A percentile compares a stretch with the other conserved stretches of the same genome.
These are phyloP conservation scores for Margaritispora aquatica DNA, from an alignment of 495 filamentous ascomycete genomes.

Conservation along the genomic window DNA sequence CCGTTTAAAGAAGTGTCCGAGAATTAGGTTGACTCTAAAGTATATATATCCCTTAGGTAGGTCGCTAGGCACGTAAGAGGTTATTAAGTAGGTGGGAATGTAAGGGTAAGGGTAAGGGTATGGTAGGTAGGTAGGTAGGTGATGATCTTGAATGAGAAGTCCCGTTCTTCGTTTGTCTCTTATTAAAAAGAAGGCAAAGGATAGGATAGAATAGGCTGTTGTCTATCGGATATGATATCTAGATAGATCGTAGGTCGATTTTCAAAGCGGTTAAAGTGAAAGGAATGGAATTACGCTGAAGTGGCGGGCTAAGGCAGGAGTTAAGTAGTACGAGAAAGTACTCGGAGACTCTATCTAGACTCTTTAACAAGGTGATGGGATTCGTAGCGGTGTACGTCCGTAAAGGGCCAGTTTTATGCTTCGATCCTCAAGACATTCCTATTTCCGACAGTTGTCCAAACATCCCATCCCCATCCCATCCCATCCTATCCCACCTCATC, in stretches of 20 bases:
- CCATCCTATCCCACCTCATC: not conserved
- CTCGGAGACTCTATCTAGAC: too few species aligned
- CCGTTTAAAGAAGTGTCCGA: not conserved
- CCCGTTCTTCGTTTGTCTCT: not conserved
- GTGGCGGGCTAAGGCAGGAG: not conserved
- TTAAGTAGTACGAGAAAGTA: not conserved
- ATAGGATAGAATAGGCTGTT: too few species aligned
- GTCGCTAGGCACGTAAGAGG: too few species aligned
- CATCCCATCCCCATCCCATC: not conserved
- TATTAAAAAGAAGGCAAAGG: too few species aligned
- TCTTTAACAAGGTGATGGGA: too few species aligned
- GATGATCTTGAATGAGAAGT: not conserved
- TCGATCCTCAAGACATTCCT: not conserved
- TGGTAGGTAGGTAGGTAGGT: too few species aligned
- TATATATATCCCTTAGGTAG: too few species aligned
- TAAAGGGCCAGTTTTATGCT: not conserved
- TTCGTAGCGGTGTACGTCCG: not conserved
- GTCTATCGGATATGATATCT: too few species aligned
- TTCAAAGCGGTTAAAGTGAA: too few species aligned
- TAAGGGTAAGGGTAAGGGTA: not conserved
- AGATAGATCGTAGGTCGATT: too few species aligned
- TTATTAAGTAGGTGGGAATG: not conserved
- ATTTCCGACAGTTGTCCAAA: not conserved
- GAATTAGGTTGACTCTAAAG: not conserved
- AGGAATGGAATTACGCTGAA: too few species aligned